Percentiles rank a stretch among this genome's conserved stretches.
These are phyloP conservation scores for Senna siamea DNA, from an alignment of 306 rosid genomes.

Conservation along the genomic window DNA sequence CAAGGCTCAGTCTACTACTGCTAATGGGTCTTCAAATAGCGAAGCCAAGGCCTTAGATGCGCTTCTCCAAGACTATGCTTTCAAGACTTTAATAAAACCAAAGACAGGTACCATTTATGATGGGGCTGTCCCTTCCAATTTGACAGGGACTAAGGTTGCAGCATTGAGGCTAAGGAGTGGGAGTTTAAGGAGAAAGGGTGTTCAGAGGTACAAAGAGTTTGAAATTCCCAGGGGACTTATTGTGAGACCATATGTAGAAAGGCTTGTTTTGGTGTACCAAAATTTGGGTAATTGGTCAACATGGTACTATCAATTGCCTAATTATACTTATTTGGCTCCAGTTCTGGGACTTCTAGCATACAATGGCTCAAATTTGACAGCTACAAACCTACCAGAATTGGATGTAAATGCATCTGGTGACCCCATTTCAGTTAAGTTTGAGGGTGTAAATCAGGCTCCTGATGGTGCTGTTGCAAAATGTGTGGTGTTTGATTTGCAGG, in stretches of 20 bases:
- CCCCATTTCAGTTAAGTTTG: slow-evolving; percentile 66
- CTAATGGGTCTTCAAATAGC: slow-evolving; percentile 35
- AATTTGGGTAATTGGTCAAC: slow-evolving; percentile 71
- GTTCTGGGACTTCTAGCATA: slow-evolving; percentile 87
- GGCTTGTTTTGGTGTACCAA: slow-evolving; percentile 92
- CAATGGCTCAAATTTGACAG: slow-evolving; percentile 64
- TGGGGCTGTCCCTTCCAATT: slow-evolving; percentile 55
- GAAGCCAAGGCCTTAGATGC: slow-evolving; percentile 50
- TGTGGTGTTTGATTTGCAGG: slow-evolving; percentile 65
- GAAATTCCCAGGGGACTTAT: slow-evolving; percentile 55
- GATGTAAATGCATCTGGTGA: slow-evolving; percentile 45
- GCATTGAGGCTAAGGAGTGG: slow-evolving; percentile 85
- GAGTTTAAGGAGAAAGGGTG: slow-evolving; percentile 78
- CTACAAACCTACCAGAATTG: slow-evolving; percentile 56
- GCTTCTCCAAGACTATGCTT: slow-evolving; percentile 64
- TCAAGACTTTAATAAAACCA: slow-evolving; percentile 55
- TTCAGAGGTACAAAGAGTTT: slow-evolving; percentile 63
- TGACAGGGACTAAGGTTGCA: slow-evolving; percentile 53
- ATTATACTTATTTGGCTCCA: slow-evolving; percentile 76
- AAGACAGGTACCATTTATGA: slow-evolving; percentile 60
- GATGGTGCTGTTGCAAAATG: slow-evolving; percentile 59
- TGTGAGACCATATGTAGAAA: slow-evolving; percentile 69
- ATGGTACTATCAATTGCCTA: slow-evolving; percentile 61
- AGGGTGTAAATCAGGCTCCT: slow-evolving; percentile 53
- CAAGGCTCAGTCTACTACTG: slow-evolving; percentile 46